Percentiles rank a stretch among this genome's conserved stretches.
Evolutionary conservation across 306 rosid genomes (phyloP).

Genomic region (Hippophae rhamnoides): DNA sequence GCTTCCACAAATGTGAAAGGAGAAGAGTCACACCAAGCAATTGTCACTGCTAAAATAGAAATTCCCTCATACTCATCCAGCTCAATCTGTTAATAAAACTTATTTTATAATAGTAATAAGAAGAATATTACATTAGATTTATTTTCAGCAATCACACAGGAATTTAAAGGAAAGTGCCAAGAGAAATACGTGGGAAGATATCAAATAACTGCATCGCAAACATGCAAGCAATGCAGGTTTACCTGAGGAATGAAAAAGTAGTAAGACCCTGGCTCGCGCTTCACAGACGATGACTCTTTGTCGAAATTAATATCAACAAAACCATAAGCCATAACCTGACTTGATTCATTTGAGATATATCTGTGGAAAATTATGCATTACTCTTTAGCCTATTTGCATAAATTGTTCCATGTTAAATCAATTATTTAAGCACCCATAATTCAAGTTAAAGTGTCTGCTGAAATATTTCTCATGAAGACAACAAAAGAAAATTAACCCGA

Average conservation of each 20-base stretch:
- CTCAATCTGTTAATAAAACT: constrained; percentile 55
- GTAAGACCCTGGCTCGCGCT: constrained; percentile 42
- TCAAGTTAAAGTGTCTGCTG: not conserved
- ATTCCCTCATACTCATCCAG: constrained; percentile 59
- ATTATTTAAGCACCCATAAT: not conserved
- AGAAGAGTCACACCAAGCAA: constrained; percentile 71
- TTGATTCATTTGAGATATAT: constrained; percentile 54
- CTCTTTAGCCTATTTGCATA: constrained; percentile 19
- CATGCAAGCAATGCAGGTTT: constrained; percentile 14
- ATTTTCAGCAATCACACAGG: constrained; percentile 1
- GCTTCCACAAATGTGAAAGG: constrained; percentile 57
- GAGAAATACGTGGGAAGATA: not conserved
- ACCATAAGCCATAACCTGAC: constrained; percentile 55
- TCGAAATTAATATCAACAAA: constrained; percentile 41
- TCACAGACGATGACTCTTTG: constrained; percentile 26
- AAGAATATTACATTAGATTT: not conserved
- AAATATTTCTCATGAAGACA: not conserved
- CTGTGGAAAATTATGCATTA: constrained; percentile 29
- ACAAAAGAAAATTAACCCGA: not conserved
- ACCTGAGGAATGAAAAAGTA: constrained; percentile 84
- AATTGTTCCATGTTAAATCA: constrained; percentile 1
- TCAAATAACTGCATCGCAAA: constrained; percentile 1
- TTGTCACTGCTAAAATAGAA: constrained; percentile 69
- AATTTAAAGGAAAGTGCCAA: constrained; percentile 5
- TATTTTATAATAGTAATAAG: not conserved